Evolutionary conservation across 1,139 yeast species (phyloP), one percentile per base, ranked within the genome.

Genomic region (Lizanozyma gosingica): DNA sequence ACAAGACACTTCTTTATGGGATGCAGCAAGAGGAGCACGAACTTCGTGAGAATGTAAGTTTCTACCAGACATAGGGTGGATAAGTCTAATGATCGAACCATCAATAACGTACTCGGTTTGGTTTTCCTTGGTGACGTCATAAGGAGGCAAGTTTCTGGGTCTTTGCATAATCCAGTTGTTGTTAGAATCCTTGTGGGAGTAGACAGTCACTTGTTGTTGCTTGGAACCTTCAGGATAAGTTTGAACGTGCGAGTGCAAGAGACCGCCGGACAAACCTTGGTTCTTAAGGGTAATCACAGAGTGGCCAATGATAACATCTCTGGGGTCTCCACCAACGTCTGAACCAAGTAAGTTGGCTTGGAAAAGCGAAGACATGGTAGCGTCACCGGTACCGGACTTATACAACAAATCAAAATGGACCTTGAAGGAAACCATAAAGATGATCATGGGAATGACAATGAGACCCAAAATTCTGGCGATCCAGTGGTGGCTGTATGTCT

Each of bases 121-220:
- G 47, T 75, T 71, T 44, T 71, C 73, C 43, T 67, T 74, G 38
- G 65, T 64, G 46, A 67, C 64, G 52, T 72, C 74, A 59, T 76
- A 80, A 38, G 67, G 62, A n/a, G 73, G 73, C 39, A 67, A 63
- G 32, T 65, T 71, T 64, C 96, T 80, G 32, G 78, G 67, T 59
- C 85, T 77, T 63, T 88, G 87, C 67, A 94, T 75, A 36, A 73
- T 56, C 97, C 97, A 92, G 53, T 87, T 81, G 62, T 92, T 92
- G 69, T 92, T 92, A 43, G 79, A 55, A 63, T 92, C 99, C 65
- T 86, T 86, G 68, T 87, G 97, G 40, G 87, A 79, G 61, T 92
- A 92, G 32, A 95, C 85, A 37, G 98, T 92, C 42, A 92, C 85
- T 65, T 92, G 98, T 65, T 92, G 97, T 66, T 92, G 99, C 52